Conservation (phyloP, 2,329 filamentous ascomycete species). For the Aspergillus pseudoterreus region DNA sequence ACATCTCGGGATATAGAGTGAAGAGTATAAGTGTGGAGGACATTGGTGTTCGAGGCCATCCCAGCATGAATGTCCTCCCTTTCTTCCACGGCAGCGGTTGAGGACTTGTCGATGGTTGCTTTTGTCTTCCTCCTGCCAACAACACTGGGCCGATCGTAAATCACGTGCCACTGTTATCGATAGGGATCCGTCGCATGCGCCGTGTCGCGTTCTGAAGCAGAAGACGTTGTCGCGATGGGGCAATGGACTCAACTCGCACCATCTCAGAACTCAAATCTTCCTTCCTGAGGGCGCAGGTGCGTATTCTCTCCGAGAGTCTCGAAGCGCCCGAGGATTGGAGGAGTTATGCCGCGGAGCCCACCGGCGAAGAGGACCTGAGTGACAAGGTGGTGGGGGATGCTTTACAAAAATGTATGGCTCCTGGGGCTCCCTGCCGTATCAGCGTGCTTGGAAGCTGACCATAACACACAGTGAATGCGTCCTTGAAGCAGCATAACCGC, state of each 20-base stretch:
- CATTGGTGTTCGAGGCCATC: too few relatives aligned
- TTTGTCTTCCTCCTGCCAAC: too few relatives aligned
- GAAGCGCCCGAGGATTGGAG: slow-evolving; percentile 47
- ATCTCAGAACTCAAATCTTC: slow-evolving; percentile 50
- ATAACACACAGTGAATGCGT: slow-evolving; percentile 44
- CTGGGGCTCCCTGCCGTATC: not conserved
- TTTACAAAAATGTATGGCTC: slow-evolving; percentile 46
- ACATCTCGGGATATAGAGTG: not conserved
- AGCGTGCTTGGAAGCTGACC: not conserved
- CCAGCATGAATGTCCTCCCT: too few relatives aligned
- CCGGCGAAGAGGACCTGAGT: slow-evolving; percentile 42
- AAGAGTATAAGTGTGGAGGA: too few relatives aligned
- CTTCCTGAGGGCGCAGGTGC: slow-evolving; percentile 51
- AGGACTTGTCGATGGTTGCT: too few relatives aligned
- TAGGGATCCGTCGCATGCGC: not conserved
- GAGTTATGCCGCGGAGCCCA: slow-evolving; percentile 37
- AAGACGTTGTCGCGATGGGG: slow-evolving; percentile 14
- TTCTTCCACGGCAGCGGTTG: too few relatives aligned
- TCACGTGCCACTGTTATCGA: slow-evolving; percentile 17
- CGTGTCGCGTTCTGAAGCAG: not conserved
- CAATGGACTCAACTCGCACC: slow-evolving; percentile 41
- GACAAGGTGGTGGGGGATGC: slow-evolving; percentile 50
- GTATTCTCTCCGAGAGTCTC: slow-evolving; percentile 49
- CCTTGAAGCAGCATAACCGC: slow-evolving; percentile 51
- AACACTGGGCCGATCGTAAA: not conserved